Conservation (phyloP, 1,139 yeast species). For the Diutina siamensis region DNA sequence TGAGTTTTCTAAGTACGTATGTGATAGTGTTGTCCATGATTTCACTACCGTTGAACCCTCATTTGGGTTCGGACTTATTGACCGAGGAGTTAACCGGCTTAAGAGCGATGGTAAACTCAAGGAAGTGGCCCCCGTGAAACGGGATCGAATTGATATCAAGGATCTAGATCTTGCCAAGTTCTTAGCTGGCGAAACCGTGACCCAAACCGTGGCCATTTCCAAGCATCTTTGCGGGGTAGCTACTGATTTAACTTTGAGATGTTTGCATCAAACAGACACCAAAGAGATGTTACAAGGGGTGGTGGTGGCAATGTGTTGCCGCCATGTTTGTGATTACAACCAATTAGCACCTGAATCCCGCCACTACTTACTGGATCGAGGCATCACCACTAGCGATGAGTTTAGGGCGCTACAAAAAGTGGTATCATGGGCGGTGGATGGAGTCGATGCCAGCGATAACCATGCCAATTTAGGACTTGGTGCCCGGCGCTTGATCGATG, state of each 20-base stretch:
- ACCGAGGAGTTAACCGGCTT: slow-evolving; percentile 68
- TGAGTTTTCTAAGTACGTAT: slow-evolving; percentile 65
- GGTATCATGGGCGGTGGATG: slow-evolving; percentile 85
- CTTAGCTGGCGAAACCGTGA: slow-evolving; percentile 15
- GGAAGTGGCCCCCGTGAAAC: slow-evolving; percentile 46
- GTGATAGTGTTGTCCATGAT: slow-evolving; percentile 30
- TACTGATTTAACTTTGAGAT: slow-evolving; percentile 70
- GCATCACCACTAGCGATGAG: slow-evolving; percentile 22
- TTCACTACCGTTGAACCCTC: not conserved
- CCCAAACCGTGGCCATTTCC: slow-evolving; percentile 48
- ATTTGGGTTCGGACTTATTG: slow-evolving; percentile 49
- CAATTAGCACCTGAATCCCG: slow-evolving; percentile 42
- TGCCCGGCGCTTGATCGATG: slow-evolving; percentile 65
- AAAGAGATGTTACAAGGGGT: slow-evolving; percentile 34
- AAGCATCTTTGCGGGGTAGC: slow-evolving; percentile 93
- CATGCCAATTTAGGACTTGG: slow-evolving; percentile 41
- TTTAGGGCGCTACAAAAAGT: slow-evolving; percentile 49
- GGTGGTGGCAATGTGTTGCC: slow-evolving; percentile 86
- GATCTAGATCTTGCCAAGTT: slow-evolving; percentile 48
- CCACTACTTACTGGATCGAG: slow-evolving; percentile 24
- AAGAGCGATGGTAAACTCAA: slow-evolving; percentile 44
- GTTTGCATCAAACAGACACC: slow-evolving; percentile 22
- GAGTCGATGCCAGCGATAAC: slow-evolving; percentile 28
- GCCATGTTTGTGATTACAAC: slow-evolving; percentile 63
- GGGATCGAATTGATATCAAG: slow-evolving; percentile 68